phyloP scores from a whole-genome alignment of 371 early-diverging fungal species.

The Batkoa obscura region DNA sequence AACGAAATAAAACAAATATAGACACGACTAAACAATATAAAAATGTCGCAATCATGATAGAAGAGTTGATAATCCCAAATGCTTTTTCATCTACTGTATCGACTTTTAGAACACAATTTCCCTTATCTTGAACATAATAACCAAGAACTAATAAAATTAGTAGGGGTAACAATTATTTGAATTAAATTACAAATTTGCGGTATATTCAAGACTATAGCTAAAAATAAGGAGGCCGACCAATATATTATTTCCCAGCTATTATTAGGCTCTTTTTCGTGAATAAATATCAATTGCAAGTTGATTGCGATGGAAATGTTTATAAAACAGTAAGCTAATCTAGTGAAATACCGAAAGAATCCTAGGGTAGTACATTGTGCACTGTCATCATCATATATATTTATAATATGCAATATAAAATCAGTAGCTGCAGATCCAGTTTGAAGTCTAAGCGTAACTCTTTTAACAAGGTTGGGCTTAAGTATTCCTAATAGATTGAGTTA shows the following conservation, averaged over 20 bases:
- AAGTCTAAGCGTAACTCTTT: background rate
- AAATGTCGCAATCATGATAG: no score
- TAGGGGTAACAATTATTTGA: no score
- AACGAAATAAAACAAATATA: no score
- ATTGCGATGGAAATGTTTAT: background rate
- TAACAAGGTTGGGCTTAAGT: background rate
- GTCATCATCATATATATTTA: background rate
- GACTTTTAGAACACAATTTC: no score
- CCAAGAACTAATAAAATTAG: no score
- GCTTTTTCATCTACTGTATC: no score
- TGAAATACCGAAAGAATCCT: background rate
- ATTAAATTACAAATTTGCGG: no score
- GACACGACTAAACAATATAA: no score
- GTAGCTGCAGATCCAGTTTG: background rate
- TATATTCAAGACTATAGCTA: background rate
- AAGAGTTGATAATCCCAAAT: no score
- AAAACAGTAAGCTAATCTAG: background rate
- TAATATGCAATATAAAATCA: background rate
- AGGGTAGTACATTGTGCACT: background rate
- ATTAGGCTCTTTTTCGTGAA: background rate
- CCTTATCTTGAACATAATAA: no score
- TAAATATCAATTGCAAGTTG: background rate
- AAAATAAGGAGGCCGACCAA: background rate
- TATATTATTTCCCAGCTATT: background rate
- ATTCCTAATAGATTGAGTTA: no score